These are phyloP conservation scores for Taphrina flavorubra DNA, from an alignment of 1,139 yeast genomes.

Conservation along the genomic window DNA sequence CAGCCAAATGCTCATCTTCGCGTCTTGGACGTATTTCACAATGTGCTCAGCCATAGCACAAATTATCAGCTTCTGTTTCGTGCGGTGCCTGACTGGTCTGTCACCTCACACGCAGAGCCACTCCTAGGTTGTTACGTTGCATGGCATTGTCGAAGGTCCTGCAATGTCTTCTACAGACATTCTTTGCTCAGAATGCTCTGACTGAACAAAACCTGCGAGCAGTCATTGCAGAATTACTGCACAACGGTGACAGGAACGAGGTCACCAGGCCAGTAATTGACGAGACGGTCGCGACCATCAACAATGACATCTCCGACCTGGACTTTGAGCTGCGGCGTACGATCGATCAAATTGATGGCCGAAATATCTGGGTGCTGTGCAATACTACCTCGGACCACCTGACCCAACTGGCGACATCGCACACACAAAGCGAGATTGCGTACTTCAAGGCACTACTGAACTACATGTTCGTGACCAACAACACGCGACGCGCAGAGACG, in stretches of 20 bases:
- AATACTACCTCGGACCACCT: slow-evolving; percentile 36
- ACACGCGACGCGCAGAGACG: slow-evolving; percentile 26
- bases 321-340: slow-evolving; percentile 35
- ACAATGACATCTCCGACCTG: slow-evolving; percentile 25
- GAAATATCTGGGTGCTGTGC: slow-evolving; percentile 34
- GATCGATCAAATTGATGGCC: slow-evolving; percentile 32
- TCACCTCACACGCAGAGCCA: no score
- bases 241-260: slow-evolving; percentile 13
- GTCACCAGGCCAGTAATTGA: slow-evolving; percentile 47
- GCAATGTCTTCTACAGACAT: slow-evolving; percentile 25
- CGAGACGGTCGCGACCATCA: slow-evolving; percentile 56
- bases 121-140: neutral
- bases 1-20: slow-evolving; percentile 8
- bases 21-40: neutral
- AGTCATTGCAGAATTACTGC: slow-evolving; percentile 16
- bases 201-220: slow-evolving; percentile 26
- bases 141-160: slow-evolving; percentile 15
- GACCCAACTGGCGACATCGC: slow-evolving; percentile 36
- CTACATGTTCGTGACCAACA: slow-evolving; percentile 30
- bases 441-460: slow-evolving; percentile 33
- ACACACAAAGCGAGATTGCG: slow-evolving; percentile 30
- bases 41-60: neutral
- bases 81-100: no score
- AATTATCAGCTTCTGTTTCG: neutral
- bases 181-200: slow-evolving; percentile 21